These are phyloP conservation scores for Serendipita indica DNA, from an alignment of 768 basidiomycete species.

Conservation along the genomic window DNA sequence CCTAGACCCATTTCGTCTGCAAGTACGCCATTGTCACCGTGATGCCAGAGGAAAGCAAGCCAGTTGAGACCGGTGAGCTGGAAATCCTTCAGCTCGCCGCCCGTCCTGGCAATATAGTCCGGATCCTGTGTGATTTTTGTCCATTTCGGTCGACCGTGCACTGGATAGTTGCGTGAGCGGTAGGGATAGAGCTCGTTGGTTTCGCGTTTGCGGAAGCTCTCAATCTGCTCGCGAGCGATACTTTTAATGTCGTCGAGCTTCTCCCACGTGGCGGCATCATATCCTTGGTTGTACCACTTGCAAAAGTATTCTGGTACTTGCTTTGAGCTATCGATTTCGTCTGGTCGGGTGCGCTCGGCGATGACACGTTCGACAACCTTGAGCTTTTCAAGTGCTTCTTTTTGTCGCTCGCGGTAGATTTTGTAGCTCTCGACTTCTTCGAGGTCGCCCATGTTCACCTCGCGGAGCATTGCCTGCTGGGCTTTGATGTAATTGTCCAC, in stretches of 20 bases:
- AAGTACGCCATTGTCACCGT: constrained; percentile 90
- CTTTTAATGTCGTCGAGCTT: constrained; percentile 50
- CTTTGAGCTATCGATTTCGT: constrained; percentile 30
- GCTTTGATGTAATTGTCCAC: constrained; percentile 98
- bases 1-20: constrained; percentile 99
- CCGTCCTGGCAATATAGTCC: constrained; percentile 60
- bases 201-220: constrained; percentile 63
- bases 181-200: constrained; percentile 69
- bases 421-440: constrained; percentile 33
- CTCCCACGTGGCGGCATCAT: constrained; percentile 96
- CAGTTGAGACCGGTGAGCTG: constrained; percentile 96
- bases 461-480: background rate
- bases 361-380: constrained; percentile 88
- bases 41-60: constrained; percentile 93
- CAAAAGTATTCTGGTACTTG: constrained; percentile 59
- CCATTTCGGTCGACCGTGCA: constrained; percentile 60
- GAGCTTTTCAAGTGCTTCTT: constrained; percentile 81
- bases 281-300: constrained; percentile 92
- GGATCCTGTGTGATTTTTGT: constrained; percentile 78
- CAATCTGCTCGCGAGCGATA: constrained; percentile 64
- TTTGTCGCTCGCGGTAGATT: constrained; percentile 69
- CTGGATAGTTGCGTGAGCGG: constrained; percentile 57
- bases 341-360: constrained; percentile 49
- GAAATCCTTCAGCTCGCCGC: constrained; percentile 89
- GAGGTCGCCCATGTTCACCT: background rate